Percentiles rank a stretch among this genome's conserved stretches.
Conservation (phyloP, 169 alveolate genomes). For the Fabrea salina region DNA sequence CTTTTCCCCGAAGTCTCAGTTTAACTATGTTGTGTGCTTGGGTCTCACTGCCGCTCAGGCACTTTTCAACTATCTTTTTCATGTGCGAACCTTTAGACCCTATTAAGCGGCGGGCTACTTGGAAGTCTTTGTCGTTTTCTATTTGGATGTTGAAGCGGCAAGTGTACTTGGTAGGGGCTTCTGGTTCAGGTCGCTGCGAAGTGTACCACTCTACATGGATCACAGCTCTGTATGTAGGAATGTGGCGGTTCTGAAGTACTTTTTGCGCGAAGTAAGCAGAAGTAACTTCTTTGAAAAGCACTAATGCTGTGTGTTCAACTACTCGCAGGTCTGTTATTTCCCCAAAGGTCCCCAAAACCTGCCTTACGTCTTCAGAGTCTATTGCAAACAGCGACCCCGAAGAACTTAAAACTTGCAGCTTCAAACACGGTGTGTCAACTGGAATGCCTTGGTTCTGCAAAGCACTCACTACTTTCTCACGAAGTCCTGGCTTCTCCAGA, state of each 20-base stretch:
- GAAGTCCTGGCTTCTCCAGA: too few species aligned
- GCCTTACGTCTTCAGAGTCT: too few species aligned
- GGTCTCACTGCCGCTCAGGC: constrained; percentile 77
- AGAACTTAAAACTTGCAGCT: too few species aligned
- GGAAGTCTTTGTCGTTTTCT: constrained; percentile 84
- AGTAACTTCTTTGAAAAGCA: constrained; percentile 17
- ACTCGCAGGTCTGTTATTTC: too few species aligned
- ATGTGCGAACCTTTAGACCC: constrained; percentile 79
- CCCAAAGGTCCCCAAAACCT: too few species aligned
- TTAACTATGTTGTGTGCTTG: constrained; percentile 50
- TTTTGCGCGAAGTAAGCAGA: constrained; percentile 47
- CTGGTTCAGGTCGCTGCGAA: background rate
- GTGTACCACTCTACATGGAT: background rate
- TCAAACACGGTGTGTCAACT: too few species aligned
- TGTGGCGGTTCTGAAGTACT: constrained; percentile 1
- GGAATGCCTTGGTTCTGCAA: too few species aligned
- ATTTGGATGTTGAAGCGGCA: constrained; percentile 86
- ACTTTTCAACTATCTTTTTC: constrained; percentile 80
- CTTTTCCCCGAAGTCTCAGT: constrained; percentile 91
- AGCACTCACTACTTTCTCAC: too few species aligned
- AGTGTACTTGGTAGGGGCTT: constrained; percentile 63
- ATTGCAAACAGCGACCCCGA: too few species aligned
- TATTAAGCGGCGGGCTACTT: constrained; percentile 81
- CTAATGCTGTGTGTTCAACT: too few species aligned
- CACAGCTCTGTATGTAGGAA: background rate